Base-by-base conservation (phyloP, 805 yeast genomes). In the Saccharomyces mikatae region DNA sequence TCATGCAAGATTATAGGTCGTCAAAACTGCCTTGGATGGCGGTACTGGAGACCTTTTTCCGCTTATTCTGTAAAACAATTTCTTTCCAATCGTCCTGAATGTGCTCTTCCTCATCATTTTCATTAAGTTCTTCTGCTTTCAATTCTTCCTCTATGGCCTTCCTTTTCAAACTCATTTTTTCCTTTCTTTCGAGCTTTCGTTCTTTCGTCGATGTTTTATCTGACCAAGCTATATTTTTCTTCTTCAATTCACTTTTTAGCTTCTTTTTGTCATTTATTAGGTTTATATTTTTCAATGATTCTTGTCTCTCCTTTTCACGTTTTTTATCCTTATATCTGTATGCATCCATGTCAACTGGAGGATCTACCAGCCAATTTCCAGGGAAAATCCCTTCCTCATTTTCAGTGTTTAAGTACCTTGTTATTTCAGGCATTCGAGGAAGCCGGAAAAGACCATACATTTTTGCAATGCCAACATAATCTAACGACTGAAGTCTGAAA, bases 341-440 rank as follows among this genome's bases (percentile, higher is more conserved):
- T 1, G 69, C 74, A 58, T 86, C 89, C 81, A 88, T 79, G 60
- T 88, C 85, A 21, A 90, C 75, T 2, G 74, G 73, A 29, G 74
- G 75, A 21, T 72, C 77, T 1, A 83, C 77, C 36, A 88, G 70
- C 89, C 91, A 89, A 0, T 97, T 97, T 57, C 82, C 84, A 17
- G 50, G 56, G 48, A 56, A 60, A n/a, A 52, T 41, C 22, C 24
- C 44, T 31, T 65, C 51, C 17, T 50, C 32, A 9, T 59, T 48
- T 51, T 77, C 80, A 0, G 90, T 87, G 41, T 71, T 60, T 2
- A 83, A 73, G 60, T 78, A 74, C 52, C 73, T 74, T 24, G 84
- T 78, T 31, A 82, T 72, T 66, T 94, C 99, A 0, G 99, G 99
- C 98, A 95, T 94, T 61, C 84, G 82, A 8, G 99, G 99, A 55